These are phyloP conservation scores for Ogataea glucozyma DNA, from an alignment of 805 yeast species.

Conservation along the genomic window DNA sequence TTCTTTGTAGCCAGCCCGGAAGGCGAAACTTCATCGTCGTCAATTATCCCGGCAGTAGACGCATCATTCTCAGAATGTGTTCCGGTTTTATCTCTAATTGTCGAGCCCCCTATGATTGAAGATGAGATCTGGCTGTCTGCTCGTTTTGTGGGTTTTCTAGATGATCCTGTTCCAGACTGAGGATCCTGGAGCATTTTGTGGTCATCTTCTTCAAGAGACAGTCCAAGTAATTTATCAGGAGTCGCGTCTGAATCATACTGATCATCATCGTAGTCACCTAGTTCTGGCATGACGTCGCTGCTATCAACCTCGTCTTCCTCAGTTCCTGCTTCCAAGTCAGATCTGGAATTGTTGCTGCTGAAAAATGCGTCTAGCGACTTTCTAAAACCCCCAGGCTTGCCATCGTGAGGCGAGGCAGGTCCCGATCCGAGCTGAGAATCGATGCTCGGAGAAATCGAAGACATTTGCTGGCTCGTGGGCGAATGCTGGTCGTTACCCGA, in stretches of 20 bases:
- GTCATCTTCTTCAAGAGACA: background rate
- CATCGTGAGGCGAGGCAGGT: background rate
- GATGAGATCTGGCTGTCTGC: slow-evolving; percentile 36
- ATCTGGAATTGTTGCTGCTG: background rate
- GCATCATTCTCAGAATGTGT: slow-evolving; percentile 18
- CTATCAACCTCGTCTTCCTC: slow-evolving; percentile 9
- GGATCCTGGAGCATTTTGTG: background rate
- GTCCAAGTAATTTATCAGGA: background rate
- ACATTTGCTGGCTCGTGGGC: background rate
- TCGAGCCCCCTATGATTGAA: slow-evolving; percentile 54
- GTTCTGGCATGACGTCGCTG: slow-evolving; percentile 20
- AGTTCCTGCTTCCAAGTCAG: background rate
- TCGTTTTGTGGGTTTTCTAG: slow-evolving; percentile 1
- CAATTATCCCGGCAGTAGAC: slow-evolving; percentile 19
- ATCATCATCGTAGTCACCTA: slow-evolving; percentile 31
- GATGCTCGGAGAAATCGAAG: background rate
- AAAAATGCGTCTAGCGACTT: slow-evolving; percentile 9
- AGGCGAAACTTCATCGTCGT: slow-evolving; percentile 28
- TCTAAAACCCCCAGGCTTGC: background rate
- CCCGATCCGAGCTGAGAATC: background rate
- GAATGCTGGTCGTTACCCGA: slow-evolving; percentile 6
- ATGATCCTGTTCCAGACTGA: too few relatives aligned
- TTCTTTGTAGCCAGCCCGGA: slow-evolving; percentile 22
- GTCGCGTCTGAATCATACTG: slow-evolving; percentile 11
- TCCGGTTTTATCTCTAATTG: slow-evolving; percentile 21